Conservation (phyloP, 495 filamentous ascomycete species). For the Neurospora sp. region DNA sequence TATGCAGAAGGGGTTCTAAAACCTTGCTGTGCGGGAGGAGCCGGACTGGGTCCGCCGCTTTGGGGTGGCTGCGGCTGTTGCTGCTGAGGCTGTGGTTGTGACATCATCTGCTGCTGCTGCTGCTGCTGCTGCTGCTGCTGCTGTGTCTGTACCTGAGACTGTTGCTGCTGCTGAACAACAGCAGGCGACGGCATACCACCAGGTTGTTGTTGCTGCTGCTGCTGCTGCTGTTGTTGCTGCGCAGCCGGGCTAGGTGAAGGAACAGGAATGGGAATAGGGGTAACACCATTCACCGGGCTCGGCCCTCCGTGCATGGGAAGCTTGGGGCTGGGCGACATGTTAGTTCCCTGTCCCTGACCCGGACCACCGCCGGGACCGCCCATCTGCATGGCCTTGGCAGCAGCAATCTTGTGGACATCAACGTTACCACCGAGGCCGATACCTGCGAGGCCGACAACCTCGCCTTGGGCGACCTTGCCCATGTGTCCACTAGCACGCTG, state of each 20-base stretch:
- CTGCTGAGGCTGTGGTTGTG: neutral
- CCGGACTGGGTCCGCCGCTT: neutral
- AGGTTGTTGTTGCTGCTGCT: neutral
- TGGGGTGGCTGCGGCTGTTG: neutral
- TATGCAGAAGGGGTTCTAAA: neutral
- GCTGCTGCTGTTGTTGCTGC: conserved; percentile 1
- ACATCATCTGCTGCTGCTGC: neutral
- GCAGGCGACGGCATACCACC: neutral
- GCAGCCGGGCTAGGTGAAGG: neutral
- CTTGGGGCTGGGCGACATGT: conserved; percentile 14
- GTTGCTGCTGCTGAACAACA: neutral
- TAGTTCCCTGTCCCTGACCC: neutral
- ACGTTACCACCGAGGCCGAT: conserved; percentile 28
- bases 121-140: neutral
- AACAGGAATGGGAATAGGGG: conserved; percentile 8
- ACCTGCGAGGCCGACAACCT: conserved; percentile 24
- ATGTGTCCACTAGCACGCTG: conserved; percentile 25
- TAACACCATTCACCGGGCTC: conserved; percentile 1
- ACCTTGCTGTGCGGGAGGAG: neutral
- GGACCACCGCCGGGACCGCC: neutral
- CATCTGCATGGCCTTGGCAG: conserved; percentile 26
- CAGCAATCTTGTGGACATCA: conserved; percentile 26
- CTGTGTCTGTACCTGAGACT: neutral
- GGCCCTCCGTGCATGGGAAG: conserved; percentile 1
- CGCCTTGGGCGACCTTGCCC: conserved; percentile 22